Base-by-base conservation (phyloP, 2,329 filamentous ascomycete species). In the Lecanoromycetidae sp. region DNA sequence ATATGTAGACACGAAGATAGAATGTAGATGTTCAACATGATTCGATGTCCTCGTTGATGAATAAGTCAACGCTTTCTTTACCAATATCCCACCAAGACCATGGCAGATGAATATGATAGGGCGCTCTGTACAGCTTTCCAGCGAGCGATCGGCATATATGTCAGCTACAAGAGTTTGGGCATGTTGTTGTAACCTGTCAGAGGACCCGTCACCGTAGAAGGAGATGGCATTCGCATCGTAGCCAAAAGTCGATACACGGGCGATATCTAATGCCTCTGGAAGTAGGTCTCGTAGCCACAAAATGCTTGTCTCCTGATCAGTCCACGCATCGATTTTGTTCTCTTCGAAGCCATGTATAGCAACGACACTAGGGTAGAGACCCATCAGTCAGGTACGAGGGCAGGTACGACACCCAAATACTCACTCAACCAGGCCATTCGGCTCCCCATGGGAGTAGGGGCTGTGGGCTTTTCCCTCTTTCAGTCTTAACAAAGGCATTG, bases 21-120 rank as follows among this genome's bases (percentile, higher is more conserved):
- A 62, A 51, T 61, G 54, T 2, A 65, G 51, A 54, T 63, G 60
- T 29, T 56, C 49, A 29, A 60, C 53, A 43, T 55, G 52, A 29
- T 54, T 51, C 36, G 53, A 53, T 34, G 50, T 52, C 50, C 56
- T 54, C 45, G 56, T 57, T 34, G 56, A 56, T 29, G 63, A 58
- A 50, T 63, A 64, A 37, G 57, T 54, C 13, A 65, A 51, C 26
- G 63, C 63, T 61, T 64, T 57, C 51, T 65, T 66, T 4, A 66
- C 60, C 46, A 67, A 58, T 27, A 67, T 61, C 4, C 65, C 64
- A 22, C 64, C 64, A 8, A 66, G 57, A 20, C 62, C 65, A 47
- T 66, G 63, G 30, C 61, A 65, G 13, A 66, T 39, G 51, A 66
- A 67, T 23, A 66, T 61, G n/a, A 67, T 61, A 4, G 64, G 64